Percentiles rank a stretch among this genome's conserved stretches.
phyloP scores from a whole-genome alignment of 192 early-diverging fungal species.

The Ambispora gerdemannii region DNA sequence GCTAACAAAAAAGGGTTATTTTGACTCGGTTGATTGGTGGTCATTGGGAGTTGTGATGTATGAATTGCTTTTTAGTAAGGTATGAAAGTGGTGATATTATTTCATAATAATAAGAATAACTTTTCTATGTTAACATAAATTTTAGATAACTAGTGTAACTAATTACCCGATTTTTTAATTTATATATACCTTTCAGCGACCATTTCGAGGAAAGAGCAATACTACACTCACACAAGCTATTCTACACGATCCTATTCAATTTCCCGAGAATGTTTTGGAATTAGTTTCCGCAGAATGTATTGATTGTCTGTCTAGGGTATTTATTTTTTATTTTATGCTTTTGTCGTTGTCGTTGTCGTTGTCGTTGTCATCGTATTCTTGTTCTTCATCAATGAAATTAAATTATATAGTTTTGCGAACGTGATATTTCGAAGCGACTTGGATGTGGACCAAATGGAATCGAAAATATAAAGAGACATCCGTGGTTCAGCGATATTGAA shows the following conservation, averaged over 20 bases:
- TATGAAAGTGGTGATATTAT: too few relatives aligned
- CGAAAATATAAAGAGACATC: constrained; percentile 65
- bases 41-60: constrained; percentile 76
- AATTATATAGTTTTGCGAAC: constrained; percentile 63
- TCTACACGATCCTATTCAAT: constrained; percentile 61
- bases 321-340: too few relatives aligned
- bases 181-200: constrained; percentile 56
- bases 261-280: constrained; percentile 55
- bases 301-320: constrained; percentile 51
- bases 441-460: constrained; percentile 75
- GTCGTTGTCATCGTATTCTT: too few relatives aligned
- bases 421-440: constrained; percentile 72
- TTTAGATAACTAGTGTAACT: too few relatives aligned
- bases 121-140: too few relatives aligned
- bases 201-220: constrained; percentile 76
- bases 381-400: too few relatives aligned
- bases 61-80: constrained; percentile 75
- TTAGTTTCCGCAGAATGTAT: constrained; percentile 50
- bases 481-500: constrained; percentile 74
- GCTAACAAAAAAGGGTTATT: constrained; percentile 54
- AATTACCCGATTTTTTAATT: too few relatives aligned
- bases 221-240: constrained; percentile 70
- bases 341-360: too few relatives aligned
- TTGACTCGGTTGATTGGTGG: constrained; percentile 72
- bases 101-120: too few relatives aligned